Evolutionary conservation across 2,329 filamentous ascomycete species (phyloP), one percentile per base, ranked within the genome.

Genomic region (Fusarium sp.): DNA sequence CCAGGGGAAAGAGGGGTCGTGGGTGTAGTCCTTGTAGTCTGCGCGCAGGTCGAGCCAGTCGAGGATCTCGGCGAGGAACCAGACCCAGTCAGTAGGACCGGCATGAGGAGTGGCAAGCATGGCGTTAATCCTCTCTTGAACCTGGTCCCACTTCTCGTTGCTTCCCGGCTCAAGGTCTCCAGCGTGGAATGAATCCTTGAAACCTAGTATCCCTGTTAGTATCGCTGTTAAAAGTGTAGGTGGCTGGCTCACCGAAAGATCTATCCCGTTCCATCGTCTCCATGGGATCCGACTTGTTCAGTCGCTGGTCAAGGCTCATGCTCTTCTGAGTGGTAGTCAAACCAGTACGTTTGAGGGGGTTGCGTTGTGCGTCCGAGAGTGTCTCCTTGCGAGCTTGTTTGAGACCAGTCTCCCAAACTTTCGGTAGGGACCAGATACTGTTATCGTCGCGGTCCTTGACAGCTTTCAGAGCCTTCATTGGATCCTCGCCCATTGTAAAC

Each of bases 161-260:
- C 63, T 66, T 3, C 71, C 78, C 16, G 78, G 78, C 13, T 81
- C 78, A 1, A 81, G 72, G 24, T 81, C 79, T 20, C 71, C 79
- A 0, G 60, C 70, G 18, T 81, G 79, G 20, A 81, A 77, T 1
- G 79, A 67, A 14, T 78, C 68, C 31, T 81, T 80, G 16, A 79
- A 81, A 0, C 68, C 77, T 79, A 2, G 0, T 1, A 7, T 2
- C 4, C 24, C 5, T 52, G 33, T 31, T 8, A 65, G 31, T 7
- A 20, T n/a, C 2, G 24, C 39, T 31, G 5, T 41, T 29, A 69
- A 41, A 10, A 0, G n/a, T 5, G 2, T 0, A 0, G 6, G 2
- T 6, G 10, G 11, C 1, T 2, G 14, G 56, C 78, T 69, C 37
- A 79, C 78, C 71, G 16, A 72, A 58, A 4, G 72, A 73, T 10